Percentiles rank a stretch among this genome's conserved stretches.
phyloP scores from a whole-genome alignment of 441 rosid genomes.

The Syzygium syzygioides region DNA sequence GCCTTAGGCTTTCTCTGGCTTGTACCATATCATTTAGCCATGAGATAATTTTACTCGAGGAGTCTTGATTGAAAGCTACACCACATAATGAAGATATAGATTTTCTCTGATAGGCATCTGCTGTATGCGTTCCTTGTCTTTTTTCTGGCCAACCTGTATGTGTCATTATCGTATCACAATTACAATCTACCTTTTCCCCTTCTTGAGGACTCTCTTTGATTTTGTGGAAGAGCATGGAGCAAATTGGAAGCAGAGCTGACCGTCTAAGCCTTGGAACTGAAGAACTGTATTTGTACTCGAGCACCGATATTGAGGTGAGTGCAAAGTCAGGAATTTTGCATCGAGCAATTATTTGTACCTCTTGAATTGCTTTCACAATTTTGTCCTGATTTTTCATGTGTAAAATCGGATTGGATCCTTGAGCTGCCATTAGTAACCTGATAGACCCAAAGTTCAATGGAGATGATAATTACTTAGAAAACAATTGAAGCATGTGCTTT shows the following conservation, averaged over 20 bases:
- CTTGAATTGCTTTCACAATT: background rate
- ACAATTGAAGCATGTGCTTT: background rate
- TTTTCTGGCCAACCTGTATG: no score
- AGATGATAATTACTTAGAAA: background rate
- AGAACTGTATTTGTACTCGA: conserved; percentile 67
- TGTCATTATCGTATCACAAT: no score
- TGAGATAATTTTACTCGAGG: background rate
- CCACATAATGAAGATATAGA: background rate
- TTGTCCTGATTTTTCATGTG: background rate
- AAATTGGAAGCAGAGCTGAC: conserved; percentile 84
- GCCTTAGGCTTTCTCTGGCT: background rate
- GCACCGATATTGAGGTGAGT: conserved; percentile 83
- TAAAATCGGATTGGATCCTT: background rate
- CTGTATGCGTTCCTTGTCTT: conserved; percentile 2
- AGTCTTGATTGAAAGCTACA: background rate
- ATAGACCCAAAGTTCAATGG: background rate
- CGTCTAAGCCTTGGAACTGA: conserved; percentile 55
- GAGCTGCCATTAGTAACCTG: background rate
- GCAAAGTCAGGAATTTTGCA: background rate
- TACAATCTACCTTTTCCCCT: no score
- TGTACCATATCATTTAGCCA: background rate
- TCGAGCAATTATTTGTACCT: background rate
- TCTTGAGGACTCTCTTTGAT: no score
- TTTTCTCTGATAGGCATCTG: background rate
- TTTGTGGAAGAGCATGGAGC: conserved; percentile 20